phyloP scores from a whole-genome alignment of 208 protist species.

The Leptomonas seymouri region DNA sequence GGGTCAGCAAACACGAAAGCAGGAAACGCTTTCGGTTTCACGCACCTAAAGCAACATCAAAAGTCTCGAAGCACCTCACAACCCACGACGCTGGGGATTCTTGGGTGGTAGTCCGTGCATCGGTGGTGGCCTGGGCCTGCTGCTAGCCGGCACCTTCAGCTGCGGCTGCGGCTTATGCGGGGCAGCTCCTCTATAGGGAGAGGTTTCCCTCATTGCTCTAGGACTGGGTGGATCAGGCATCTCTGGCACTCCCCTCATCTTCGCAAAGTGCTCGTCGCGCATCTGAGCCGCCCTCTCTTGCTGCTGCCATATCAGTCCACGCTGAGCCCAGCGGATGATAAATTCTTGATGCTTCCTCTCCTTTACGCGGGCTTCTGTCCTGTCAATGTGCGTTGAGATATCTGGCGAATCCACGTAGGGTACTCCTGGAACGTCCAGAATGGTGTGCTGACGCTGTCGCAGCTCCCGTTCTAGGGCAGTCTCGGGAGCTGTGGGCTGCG shows the following conservation, averaged over 20 bases:
- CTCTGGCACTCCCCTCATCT: not conserved
- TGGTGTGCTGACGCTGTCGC: constrained; percentile 15
- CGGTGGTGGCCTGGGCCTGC: not conserved
- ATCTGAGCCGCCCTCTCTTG: constrained; percentile 34
- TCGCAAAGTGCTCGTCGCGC: constrained; percentile 15
- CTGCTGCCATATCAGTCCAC: constrained; percentile 32
- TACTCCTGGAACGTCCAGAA: constrained; percentile 29
- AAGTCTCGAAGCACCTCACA: not conserved
- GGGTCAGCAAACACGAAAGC: too few relatives aligned
- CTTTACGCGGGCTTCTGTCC: constrained; percentile 9
- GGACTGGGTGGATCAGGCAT: too few relatives aligned
- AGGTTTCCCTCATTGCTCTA: not conserved
- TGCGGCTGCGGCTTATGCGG: not conserved
- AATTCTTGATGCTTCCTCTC: constrained; percentile 21
- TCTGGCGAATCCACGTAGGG: constrained; percentile 36
- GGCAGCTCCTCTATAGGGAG: not conserved
- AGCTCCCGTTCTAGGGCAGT: not conserved
- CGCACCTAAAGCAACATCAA: too few relatives aligned
- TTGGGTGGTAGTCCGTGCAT: not conserved
- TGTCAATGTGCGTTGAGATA: constrained; percentile 25
- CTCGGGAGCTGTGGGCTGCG: constrained; percentile 7
- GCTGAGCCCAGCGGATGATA: constrained; percentile 33
- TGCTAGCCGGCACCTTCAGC: not conserved
- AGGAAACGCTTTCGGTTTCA: too few relatives aligned
- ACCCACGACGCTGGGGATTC: not conserved